These are phyloP conservation scores for Pyrenula massariospora DNA, from an alignment of 495 filamentous ascomycete genomes.

Conservation along the genomic window DNA sequence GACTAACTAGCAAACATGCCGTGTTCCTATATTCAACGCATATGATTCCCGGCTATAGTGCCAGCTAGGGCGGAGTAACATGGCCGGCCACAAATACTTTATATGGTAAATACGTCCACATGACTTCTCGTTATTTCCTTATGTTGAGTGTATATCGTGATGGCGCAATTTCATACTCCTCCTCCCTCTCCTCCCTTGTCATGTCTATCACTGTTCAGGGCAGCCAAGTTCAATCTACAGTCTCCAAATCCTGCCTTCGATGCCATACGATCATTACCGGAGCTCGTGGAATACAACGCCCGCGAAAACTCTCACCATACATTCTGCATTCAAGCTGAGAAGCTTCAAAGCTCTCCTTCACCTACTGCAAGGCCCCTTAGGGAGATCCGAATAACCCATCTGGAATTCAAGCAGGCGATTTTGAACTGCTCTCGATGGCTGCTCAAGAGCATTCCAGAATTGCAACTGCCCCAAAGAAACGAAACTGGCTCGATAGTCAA, in stretches of 20 bases:
- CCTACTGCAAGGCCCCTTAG: constrained; percentile 2
- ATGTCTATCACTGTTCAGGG: constrained; percentile 2
- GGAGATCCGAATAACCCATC: neutral
- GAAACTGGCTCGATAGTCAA: constrained; percentile 3
- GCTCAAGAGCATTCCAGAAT: constrained; percentile 1
- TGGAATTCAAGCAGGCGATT: constrained; percentile 8
- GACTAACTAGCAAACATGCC: neutral
- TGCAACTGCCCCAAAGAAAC: constrained; percentile 1
- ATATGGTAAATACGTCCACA: neutral
- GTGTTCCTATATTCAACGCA: neutral
- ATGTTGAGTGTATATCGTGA: neutral
- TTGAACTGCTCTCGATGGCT: constrained; percentile 8
- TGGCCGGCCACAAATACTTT: neutral
- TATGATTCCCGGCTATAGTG: neutral
- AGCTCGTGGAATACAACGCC: constrained; percentile 14
- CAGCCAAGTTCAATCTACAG: constrained; percentile 6
- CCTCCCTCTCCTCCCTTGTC: constrained; percentile 4
- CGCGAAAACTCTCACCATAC: constrained; percentile 9
- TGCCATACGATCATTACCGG: constrained; percentile 3
- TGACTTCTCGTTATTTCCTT: neutral
- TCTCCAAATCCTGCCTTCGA: constrained; percentile 3
- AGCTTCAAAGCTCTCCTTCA: neutral
- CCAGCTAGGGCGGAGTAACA: neutral
- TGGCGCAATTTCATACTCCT: constrained; percentile 6
- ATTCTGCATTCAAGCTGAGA: constrained; percentile 13